phyloP scores from a whole-genome alignment of 2,329 filamentous ascomycete species.

The Xylaria sp. region DNA sequence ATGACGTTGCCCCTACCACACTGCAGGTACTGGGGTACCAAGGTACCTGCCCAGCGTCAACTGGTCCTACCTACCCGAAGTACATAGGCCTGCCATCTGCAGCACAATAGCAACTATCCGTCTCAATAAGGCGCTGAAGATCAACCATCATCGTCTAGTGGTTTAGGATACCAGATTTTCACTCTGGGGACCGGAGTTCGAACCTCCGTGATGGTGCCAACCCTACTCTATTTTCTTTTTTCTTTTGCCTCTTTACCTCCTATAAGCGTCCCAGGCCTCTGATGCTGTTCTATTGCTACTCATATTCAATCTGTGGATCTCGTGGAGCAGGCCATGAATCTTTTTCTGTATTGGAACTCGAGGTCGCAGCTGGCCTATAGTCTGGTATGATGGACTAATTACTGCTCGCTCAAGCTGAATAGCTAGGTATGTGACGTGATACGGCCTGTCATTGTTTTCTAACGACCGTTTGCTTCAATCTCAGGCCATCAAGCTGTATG shows the following conservation, averaged over 20 bases:
- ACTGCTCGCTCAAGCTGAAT: too few relatives aligned
- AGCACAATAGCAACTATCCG: neutral
- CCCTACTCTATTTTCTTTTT: neutral
- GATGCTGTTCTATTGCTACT: neutral
- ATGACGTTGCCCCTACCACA: neutral
- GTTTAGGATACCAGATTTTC: slow-evolving; percentile 38
- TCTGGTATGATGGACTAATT: too few relatives aligned
- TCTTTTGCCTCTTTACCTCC: neutral
- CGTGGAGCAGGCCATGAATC: too few relatives aligned
- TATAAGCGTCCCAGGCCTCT: neutral
- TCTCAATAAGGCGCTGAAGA: neutral
- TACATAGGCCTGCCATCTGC: neutral
- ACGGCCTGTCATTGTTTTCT: too few relatives aligned
- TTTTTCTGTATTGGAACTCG: too few relatives aligned
- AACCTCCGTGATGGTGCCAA: slow-evolving; percentile 30
- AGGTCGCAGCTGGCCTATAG: too few relatives aligned
- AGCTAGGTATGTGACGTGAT: too few relatives aligned
- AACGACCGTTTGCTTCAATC: too few relatives aligned
- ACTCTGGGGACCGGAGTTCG: slow-evolving; percentile 32
- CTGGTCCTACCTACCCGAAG: too few relatives aligned
- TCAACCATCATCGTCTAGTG: slow-evolving; percentile 29
- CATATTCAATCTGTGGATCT: too few relatives aligned
- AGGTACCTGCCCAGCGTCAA: neutral
- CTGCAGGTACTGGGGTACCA: neutral
- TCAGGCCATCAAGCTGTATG: too few relatives aligned